Evolutionary conservation across 2,329 filamentous ascomycete species (phyloP).

Genomic region (Neodidymelliopsis sp.): DNA sequence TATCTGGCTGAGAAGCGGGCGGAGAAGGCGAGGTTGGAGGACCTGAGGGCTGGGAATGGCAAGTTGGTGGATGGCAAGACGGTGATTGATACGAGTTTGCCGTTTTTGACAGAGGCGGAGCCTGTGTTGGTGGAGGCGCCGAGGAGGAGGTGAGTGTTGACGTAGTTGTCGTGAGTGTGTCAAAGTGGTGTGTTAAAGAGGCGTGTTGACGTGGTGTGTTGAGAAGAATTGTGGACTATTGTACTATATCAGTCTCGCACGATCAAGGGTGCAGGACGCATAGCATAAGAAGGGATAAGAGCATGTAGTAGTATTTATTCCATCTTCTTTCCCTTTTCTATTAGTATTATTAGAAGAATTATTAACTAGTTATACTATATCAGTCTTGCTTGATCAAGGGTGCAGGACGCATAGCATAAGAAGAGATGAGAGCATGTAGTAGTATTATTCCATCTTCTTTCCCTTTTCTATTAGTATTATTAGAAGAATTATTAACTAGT

Average conservation of each 20-base stretch:
- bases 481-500: slow-evolving; percentile 1
- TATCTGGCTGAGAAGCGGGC: slow-evolving; percentile 70
- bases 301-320: slow-evolving; percentile 8
- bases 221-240: slow-evolving; percentile 3
- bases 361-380: slow-evolving; percentile 10
- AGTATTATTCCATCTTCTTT: not conserved
- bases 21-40: slow-evolving; percentile 62
- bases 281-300: not conserved
- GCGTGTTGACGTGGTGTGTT: not conserved
- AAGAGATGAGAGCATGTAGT: slow-evolving; percentile 12
- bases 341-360: not conserved
- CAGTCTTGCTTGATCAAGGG: too few relatives aligned
- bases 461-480: not conserved
- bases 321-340: not conserved
- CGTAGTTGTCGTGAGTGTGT: not conserved
- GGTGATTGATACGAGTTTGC: slow-evolving; percentile 46
- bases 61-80: slow-evolving; percentile 62
- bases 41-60: slow-evolving; percentile 61
- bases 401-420: not conserved
- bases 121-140: slow-evolving; percentile 28
- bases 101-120: slow-evolving; percentile 28
- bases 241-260: slow-evolving; percentile 9
- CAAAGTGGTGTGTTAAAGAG: not conserved
- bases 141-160: slow-evolving; percentile 23
- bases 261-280: too few relatives aligned